These are phyloP conservation scores for Lindgomyces ingoldianus DNA, from an alignment of 495 filamentous ascomycete genomes.

Conservation along the genomic window DNA sequence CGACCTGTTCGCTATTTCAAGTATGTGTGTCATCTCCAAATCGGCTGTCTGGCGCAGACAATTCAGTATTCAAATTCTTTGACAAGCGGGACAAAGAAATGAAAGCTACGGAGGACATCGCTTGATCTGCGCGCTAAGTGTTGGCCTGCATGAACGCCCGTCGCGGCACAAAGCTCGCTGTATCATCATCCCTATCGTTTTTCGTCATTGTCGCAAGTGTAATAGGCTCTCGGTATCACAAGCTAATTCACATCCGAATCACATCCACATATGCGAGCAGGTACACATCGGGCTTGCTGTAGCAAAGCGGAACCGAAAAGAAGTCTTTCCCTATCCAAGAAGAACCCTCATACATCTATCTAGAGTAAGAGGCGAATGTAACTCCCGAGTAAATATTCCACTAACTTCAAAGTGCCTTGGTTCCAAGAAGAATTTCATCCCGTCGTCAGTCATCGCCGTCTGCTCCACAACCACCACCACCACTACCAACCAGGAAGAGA, in stretches of 20 bases:
- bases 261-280: no score
- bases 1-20: no score
- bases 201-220: conserved; percentile 4
- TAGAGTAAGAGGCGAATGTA: conserved; percentile 13
- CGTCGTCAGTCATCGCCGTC: conserved; percentile 21
- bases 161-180: no score
- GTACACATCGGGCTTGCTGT: no score
- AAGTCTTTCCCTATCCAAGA: conserved; percentile 20
- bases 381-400: conserved; percentile 14
- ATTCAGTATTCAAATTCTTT: no score
- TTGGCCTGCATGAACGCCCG: no score
- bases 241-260: not conserved
- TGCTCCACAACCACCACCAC: not conserved
- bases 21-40: no score
- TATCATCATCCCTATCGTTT: not conserved
- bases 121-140: no score
- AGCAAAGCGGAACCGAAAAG: not conserved
- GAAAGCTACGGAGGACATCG: no score
- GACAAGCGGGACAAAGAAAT: no score
- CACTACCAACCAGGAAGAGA: not conserved
- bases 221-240: not conserved
- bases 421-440: conserved; percentile 11
- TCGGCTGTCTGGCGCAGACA: no score
- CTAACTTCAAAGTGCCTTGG: not conserved
- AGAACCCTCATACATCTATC: conserved; percentile 10